phyloP scores from a whole-genome alignment of 2,329 filamentous ascomycete species.

The Xylaria sp. region DNA sequence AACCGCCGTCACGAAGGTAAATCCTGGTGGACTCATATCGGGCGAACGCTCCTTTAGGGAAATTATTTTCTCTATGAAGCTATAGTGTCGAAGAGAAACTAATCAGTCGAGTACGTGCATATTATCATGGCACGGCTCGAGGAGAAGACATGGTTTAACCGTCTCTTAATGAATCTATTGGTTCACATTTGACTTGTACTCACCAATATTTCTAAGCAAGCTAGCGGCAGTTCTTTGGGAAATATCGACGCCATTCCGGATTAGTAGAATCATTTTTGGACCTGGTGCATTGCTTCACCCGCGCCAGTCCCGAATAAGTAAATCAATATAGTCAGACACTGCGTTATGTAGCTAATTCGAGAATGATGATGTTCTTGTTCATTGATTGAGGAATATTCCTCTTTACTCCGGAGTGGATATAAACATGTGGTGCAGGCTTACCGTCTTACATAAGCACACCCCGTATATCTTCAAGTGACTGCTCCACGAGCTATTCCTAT shows the following conservation, averaged over 20 bases:
- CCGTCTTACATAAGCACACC: no score
- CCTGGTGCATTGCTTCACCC: not conserved
- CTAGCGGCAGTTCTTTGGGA: not conserved
- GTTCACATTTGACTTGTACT: not conserved
- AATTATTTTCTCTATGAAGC: slow-evolving; percentile 17
- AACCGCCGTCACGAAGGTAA: slow-evolving; percentile 31
- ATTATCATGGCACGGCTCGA: not conserved
- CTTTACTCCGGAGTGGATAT: no score
- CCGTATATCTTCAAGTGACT: not conserved
- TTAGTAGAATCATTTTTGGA: slow-evolving; percentile 14
- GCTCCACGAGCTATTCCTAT: not conserved
- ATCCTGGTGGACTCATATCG: slow-evolving; percentile 20
- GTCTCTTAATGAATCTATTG: not conserved
- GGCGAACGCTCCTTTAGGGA: slow-evolving; percentile 23
- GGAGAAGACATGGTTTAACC: not conserved
- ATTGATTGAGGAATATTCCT: no score
- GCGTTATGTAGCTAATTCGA: no score
- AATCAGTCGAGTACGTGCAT: not conserved
- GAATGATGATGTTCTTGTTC: no score
- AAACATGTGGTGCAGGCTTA: no score
- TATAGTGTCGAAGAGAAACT: not conserved
- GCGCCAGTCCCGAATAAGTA: not conserved
- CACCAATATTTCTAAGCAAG: slow-evolving; percentile 12
- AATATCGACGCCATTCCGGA: not conserved
- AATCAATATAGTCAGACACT: slow-evolving; percentile 15